Conservation (phyloP, 2,329 filamentous ascomycete species). For the Colletotrichum sp. region DNA sequence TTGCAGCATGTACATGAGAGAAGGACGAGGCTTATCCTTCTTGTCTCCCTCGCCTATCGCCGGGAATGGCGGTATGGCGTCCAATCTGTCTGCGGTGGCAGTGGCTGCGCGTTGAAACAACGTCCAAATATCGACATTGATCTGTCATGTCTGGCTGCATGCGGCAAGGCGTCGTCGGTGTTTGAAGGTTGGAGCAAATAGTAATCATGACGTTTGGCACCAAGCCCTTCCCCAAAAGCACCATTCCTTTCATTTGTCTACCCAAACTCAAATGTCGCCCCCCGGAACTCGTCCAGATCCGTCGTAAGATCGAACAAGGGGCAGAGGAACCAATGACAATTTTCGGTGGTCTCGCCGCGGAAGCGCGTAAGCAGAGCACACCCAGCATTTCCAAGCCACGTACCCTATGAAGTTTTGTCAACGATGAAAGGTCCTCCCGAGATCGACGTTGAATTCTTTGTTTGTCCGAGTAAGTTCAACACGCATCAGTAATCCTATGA, state of each 20-base stretch:
- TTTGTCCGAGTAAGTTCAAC: neutral
- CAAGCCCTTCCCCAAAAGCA: neutral
- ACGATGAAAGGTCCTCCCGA: neutral
- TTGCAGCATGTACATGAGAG: neutral
- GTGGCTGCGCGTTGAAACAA: neutral
- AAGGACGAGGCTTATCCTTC: neutral
- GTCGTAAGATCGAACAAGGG: neutral
- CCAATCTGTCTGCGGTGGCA: neutral
- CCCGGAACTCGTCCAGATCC: neutral
- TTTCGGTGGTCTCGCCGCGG: neutral
- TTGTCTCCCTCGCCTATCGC: neutral
- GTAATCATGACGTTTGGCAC: neutral
- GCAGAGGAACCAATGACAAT: neutral
- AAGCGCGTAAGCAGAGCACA: neutral
- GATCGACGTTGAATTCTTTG: neutral
- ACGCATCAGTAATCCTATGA: neutral
- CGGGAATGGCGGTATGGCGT: neutral
- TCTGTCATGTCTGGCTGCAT: slow-evolving; percentile 3
- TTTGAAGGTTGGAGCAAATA: neutral
- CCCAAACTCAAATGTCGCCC: neutral
- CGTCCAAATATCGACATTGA: neutral
- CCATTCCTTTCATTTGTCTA: neutral
- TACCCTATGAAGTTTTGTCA: neutral
- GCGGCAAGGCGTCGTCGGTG: neutral
- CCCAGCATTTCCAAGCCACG: neutral